Base-by-base conservation (phyloP, 2,329 filamentous ascomycete genomes). In the Aspergillus sp. region DNA sequence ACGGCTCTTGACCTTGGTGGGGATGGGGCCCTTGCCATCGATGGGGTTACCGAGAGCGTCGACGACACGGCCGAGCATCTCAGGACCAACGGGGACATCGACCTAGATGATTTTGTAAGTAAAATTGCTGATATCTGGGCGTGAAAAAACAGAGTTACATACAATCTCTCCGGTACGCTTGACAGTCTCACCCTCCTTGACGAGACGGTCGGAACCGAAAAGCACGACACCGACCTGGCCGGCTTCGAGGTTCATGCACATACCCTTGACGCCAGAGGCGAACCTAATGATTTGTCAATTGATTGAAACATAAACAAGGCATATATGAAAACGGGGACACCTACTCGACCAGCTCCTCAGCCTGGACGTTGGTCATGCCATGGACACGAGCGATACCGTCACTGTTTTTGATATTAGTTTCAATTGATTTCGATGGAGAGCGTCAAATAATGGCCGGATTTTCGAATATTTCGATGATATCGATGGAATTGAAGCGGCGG, bases 171-270 rank as follows among this genome's bases (percentile, higher is more conserved):
- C 95, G 76, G 95, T 99, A 89, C 95, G 94, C 91, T 97, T 98
- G 83, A 99, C 95, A 70, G 91, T 94, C 88, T 99, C 94, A 79
- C 95, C 95, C 85, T 99, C 95, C 87, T 92, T 95, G 89, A 99
- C 95, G 76, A 97, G 88, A 93, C 95, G 93, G 85, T 99, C 95
- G 79, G 95, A 98, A 89, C 95, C 95, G 88, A 99, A 99, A 79
- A 99, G 88, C 88, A 99, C 95, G 78, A 99, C 93, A 97, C 95
- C 95, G 85, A 99, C 95, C 85, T 98, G 95, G 82, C 95, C 95
- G 82, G 95, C 95, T 86, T 99, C 95, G 84, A 99, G 89, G 91
- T 99, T 99, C 94, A 99, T 98, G 91, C 94, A 98, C 95, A 99
- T 99, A 82, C 95, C 95, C 90, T 98, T 98, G 84, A 98, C 95